Conservation (phyloP, 208 protist species). For the Acanthamoeba sp. region DNA sequence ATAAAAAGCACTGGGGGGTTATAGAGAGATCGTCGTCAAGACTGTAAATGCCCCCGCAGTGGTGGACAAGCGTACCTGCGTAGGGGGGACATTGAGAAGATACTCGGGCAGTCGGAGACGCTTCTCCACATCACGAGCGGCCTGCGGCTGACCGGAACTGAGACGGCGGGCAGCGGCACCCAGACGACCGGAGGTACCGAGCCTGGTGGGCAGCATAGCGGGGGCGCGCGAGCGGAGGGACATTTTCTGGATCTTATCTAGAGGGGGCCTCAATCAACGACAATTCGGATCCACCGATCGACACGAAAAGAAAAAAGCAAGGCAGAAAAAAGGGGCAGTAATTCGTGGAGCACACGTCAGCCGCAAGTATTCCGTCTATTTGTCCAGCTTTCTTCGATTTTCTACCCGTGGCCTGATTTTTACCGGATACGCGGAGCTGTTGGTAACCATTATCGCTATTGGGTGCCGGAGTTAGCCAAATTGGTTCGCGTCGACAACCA, state of each 20-base stretch:
- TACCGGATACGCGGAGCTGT: too few relatives aligned
- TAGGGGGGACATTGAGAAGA: constrained; percentile 10
- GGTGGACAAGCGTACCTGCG: neutral
- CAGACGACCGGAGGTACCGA: constrained; percentile 3
- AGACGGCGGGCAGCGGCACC: neutral
- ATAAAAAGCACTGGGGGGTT: neutral
- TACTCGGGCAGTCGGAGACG: neutral
- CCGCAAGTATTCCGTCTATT: too few relatives aligned
- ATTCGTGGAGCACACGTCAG: too few relatives aligned
- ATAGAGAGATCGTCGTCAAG: neutral
- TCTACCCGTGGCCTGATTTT: too few relatives aligned
- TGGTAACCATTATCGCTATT: neutral
- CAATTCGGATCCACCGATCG: neutral
- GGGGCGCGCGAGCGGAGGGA: constrained; percentile 22
- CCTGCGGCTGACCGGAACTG: neutral
- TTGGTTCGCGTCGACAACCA: neutral
- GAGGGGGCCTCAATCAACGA: neutral
- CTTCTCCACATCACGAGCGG: constrained; percentile 1
- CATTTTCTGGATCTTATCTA: neutral
- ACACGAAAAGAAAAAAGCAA: neutral
- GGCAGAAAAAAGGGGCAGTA: too few relatives aligned
- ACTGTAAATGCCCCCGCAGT: neutral
- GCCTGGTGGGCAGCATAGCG: neutral
- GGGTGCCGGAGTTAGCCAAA: neutral
- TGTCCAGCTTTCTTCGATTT: too few relatives aligned